Evolutionary conservation across 345 rosid species (phyloP), one percentile per base, ranked within the genome.

Genomic region (Aquilaria yunnanensis): DNA sequence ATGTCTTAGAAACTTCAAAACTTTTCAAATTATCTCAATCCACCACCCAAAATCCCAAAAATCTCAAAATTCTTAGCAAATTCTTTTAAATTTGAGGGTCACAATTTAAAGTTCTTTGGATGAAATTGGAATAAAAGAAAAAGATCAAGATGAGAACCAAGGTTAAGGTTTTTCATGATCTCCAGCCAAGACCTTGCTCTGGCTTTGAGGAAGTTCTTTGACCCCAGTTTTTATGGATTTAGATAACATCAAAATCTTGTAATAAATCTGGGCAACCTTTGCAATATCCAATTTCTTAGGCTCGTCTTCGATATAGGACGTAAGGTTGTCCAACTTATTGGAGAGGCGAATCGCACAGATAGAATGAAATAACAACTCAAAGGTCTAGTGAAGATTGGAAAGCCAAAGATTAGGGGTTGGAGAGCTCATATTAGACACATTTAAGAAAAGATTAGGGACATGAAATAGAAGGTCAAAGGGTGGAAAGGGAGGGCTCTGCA

Each of bases 191-290:
- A 23, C 23, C 23, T 23, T 23, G 23, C 23, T 23, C 23, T 23
- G 1, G 23, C 23, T 23, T 23, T 23, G 23, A 23, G 1, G 23
- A 23, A 23, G 23, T 23, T 23, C 23, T 23, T 23, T 23, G 23
- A 23, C 0, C 23, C 23, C 1, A 23, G 23, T 23, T 23, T 23
- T 23, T 23, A 23, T 23, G 23, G 23, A 23, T 23, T 23, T 23
- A 23, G 23, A 88, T 87, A 88, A 78, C 11, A 78, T 78, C 54
- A 85, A 71, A 61, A 91, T 82, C 84, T 94, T 97, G 64, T 77
- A 82, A 64, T 90, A 86, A 10, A 88, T 74, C 77, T 91, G 97
- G 10, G 97, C 99, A 23, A 96, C 95, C 80, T 91, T 94, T 13
- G 96, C 81, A 50, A 91, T 90, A 71, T 94, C 97, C 67, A 88